Evolutionary conservation across 2,329 filamentous ascomycete species (phyloP).

Genomic region (Pseudogymnoascus sp.): DNA sequence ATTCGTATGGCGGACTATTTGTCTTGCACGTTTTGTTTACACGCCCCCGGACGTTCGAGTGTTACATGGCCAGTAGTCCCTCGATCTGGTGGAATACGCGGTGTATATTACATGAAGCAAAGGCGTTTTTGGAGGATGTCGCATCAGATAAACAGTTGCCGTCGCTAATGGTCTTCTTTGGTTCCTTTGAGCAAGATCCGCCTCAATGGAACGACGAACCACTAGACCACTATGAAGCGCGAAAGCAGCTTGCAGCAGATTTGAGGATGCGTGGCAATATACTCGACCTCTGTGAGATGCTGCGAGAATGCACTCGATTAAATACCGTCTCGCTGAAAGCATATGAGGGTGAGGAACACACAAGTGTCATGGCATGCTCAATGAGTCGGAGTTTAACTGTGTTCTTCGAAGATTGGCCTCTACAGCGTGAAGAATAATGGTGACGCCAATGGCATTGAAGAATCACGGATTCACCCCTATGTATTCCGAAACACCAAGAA

Average conservation of each 20-base stretch:
- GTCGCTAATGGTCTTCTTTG: neutral
- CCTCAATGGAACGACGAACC: neutral
- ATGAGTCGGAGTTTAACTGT: neutral
- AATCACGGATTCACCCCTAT: too few species aligned
- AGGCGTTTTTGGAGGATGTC: neutral
- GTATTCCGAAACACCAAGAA: too few species aligned
- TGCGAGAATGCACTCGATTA: neutral
- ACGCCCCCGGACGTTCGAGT: neutral
- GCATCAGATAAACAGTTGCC: neutral
- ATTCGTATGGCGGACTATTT: neutral
- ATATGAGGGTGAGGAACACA: neutral
- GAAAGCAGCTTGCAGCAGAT: neutral
- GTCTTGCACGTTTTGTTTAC: neutral
- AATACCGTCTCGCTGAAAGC: neutral
- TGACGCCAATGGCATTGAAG: neutral
- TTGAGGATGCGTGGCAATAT: slow-evolving; percentile 1
- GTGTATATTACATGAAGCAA: neutral
- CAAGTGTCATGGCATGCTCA: slow-evolving; percentile 1
- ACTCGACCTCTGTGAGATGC: neutral
- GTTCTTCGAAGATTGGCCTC: slow-evolving; percentile 1
- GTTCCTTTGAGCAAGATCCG: neutral
- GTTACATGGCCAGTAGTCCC: neutral
- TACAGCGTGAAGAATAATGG: neutral
- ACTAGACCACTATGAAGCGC: neutral
- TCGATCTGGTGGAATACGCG: slow-evolving; percentile 1